Base-by-base conservation (phyloP, 108 stramenopile genomes). In the Bacterosira constricta region DNA sequence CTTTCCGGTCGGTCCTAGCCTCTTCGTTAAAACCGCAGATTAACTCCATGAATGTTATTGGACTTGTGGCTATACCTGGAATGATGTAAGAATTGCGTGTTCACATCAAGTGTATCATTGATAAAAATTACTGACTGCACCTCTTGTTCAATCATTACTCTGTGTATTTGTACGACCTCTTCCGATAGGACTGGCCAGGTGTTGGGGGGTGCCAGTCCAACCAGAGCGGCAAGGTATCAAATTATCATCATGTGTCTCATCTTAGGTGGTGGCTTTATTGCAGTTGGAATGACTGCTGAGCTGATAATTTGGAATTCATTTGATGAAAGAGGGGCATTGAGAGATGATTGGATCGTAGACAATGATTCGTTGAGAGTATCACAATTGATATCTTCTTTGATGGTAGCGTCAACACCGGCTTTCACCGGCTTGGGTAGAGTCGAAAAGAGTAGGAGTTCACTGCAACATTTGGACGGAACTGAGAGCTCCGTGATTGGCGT, bases 181-280 rank as follows among this genome's bases (percentile, higher is more conserved):
- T 12, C 39, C 39, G 39, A 8, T 11, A 11, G 12, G 8, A 91
- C 93, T 7, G 93, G 96, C 3, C 93, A 94, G 51, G 81, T 94
- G 1, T 63, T 96, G 13, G 91, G 89, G 3, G 93, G 96, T 29
- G 58, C 81, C 6, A 37, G 76, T n/a, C 86, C 88, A 10, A 65
- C 61, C 12, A 70, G 85, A 54, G 93, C 93, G 20, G 96, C 96
- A n/a, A 38, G 79, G 46, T 96, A 94, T 79, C 96, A 96, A 73
- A 82, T 91, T 49, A 56, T 94, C 15, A 94, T 96, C 52, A 81
- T 86, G 62, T 93, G 83, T 53, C 82, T 94, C 30, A 90, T 94
- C 50, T 75, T 76, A 7, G 61, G 20, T 79, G 83, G 61, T 69
- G 75, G 25, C 44, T 57, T 68, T 39, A 9, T 57, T 18, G 25